Base-by-base conservation (phyloP, 2,329 filamentous ascomycete species). In the Trichoderma sp. region DNA sequence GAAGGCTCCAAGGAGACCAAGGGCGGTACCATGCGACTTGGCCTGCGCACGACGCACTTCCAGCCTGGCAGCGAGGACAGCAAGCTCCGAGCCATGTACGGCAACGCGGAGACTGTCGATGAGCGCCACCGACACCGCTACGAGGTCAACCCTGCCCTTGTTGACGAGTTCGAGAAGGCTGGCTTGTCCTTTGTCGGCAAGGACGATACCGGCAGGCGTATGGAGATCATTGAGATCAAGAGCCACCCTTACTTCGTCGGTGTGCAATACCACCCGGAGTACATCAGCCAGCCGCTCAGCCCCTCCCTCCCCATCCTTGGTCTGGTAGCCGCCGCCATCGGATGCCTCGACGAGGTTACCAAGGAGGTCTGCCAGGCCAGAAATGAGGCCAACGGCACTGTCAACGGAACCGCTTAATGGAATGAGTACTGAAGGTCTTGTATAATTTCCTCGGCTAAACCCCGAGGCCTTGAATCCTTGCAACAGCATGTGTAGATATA, bases 61-160 rank as follows among this genome's bases (percentile, higher is more conserved):
- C 92, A 96, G 80, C 79, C 86, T 1, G 89, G 88, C 68, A 92
- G 87, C 58, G 91, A 95, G 77, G 96, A 92, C 93, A 93, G 90
- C 71, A 91, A 90, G 75, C 87, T 97, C 30, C 91, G 93, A 17
- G 87, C 88, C 8, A 83, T 97, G 11, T 97, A 97, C 80, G 91
- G 91, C 4, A 81, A 84, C 2, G 83, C 82, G 1, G 80, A 84
- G 0, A 81, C 82, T 20, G 86, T 92, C 57, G 82, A 87, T 72
- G 94, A 97, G 84, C 89, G 94, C 65, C 94, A 97, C 81, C 90
- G 94, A 73, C 94, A 97, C 82, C 89, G 94, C 47, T 97, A 97
- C 80, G 94, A 97, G 83, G 93, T 97, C 74, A 97, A 97, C 82
- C 94, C 94, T 0, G 87, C 89, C 12, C 91, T 91, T 77, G 88